Conservation (phyloP, 371 early-diverging fungal species). For the Saksenaea oblongispora region DNA sequence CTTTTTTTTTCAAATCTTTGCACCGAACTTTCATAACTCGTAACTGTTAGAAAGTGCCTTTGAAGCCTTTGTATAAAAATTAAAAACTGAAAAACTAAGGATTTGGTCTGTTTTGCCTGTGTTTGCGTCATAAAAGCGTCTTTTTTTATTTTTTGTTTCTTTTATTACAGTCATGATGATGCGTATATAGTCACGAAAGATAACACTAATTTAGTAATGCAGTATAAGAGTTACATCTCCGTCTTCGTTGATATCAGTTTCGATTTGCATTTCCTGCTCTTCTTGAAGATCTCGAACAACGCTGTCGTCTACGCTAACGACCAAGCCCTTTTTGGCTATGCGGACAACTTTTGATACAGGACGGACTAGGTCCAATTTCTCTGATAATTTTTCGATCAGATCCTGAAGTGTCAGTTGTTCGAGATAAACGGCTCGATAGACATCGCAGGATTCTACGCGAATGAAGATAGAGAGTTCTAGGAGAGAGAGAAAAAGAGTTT, state of each 20-base stretch:
- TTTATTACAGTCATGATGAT: not conserved
- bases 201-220: slow-evolving; percentile 35
- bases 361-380: slow-evolving; percentile 40
- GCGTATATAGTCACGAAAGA: not conserved
- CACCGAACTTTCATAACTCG: not conserved
- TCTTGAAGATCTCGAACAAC: slow-evolving; percentile 53
- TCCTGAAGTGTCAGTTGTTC: slow-evolving; percentile 49
- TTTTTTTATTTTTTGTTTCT: not conserved
- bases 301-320: slow-evolving; percentile 52
- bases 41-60: not conserved
- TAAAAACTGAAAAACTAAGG: not conserved
- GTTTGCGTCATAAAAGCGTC: not conserved
- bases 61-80: slow-evolving; percentile 1
- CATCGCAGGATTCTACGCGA: slow-evolving; percentile 39
- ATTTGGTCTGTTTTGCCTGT: not conserved
- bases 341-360: slow-evolving; percentile 37
- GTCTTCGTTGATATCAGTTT: slow-evolving; percentile 41
- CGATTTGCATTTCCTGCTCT: slow-evolving; percentile 56
- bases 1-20: not conserved
- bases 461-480: slow-evolving; percentile 54
- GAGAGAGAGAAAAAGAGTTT: not conserved
- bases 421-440: slow-evolving; percentile 57
- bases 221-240: slow-evolving; percentile 49
- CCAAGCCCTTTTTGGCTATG: slow-evolving; percentile 24
- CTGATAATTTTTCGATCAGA: slow-evolving; percentile 28